A percentile compares a stretch with the other conserved stretches of the same genome.
Evolutionary conservation across 768 basidiomycete species (phyloP).

Genomic region (Fibroporia radiculosa): DNA sequence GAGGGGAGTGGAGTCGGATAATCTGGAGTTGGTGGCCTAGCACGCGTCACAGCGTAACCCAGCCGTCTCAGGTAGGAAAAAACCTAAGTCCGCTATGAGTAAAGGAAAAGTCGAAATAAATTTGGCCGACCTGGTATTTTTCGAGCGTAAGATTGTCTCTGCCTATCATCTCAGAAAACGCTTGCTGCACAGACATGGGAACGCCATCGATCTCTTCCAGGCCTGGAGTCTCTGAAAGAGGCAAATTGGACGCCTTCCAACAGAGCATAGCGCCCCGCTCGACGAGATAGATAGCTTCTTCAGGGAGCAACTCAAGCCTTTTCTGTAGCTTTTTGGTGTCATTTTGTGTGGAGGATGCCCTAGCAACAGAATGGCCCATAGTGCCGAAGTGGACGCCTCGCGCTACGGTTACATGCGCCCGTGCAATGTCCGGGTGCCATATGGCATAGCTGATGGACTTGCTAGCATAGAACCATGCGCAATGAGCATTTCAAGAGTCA

Average conservation of each 20-base stretch:
- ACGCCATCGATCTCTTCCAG: conserved; percentile 38
- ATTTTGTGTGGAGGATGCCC: conserved; percentile 25
- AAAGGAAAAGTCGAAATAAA: neutral
- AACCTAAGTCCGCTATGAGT: conserved; percentile 42
- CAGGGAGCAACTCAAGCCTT: conserved; percentile 81
- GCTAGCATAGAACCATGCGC: conserved; percentile 27
- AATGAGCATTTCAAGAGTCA: neutral
- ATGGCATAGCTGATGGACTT: conserved; percentile 75
- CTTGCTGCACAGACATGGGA: conserved; percentile 91
- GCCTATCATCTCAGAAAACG: conserved; percentile 80
- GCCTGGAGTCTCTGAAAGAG: conserved; percentile 15
- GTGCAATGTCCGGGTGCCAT: conserved; percentile 61
- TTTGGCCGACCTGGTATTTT: conserved; percentile 67
- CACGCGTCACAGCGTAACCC: conserved; percentile 84
- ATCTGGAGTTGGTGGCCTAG: conserved; percentile 46
- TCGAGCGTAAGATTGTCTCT: conserved; percentile 72
- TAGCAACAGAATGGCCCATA: conserved; percentile 74
- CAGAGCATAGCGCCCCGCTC: conserved; percentile 87
- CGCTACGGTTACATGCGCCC: conserved; percentile 61
- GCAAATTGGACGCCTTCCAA: conserved; percentile 46
- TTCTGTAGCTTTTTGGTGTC: conserved; percentile 42
- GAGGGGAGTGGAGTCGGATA: conserved; percentile 44
- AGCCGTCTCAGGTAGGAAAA: conserved; percentile 88
- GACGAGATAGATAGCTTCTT: conserved; percentile 90
- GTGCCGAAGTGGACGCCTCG: conserved; percentile 79